Evolutionary conservation across 2,329 filamentous ascomycete genomes (phyloP).

Genomic region (Thelonectria blattea): DNA sequence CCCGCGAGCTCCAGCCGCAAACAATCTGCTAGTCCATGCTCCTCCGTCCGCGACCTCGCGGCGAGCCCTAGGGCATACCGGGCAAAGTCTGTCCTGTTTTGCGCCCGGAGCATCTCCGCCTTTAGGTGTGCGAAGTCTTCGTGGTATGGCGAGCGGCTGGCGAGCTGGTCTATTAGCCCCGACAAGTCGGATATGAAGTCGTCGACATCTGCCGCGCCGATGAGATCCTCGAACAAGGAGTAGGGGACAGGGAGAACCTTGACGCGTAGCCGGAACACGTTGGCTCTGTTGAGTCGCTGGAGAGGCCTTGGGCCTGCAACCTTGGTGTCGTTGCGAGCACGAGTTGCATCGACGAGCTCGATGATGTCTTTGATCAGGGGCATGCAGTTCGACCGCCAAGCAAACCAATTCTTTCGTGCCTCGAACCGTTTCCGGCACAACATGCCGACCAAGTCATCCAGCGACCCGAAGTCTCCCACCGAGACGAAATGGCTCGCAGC

Average conservation of each 20-base stretch:
- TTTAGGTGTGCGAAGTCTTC: slow-evolving; percentile 28
- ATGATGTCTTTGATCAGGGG: slow-evolving; percentile 32
- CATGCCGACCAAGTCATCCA: background rate
- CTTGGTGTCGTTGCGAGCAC: background rate
- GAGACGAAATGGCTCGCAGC: slow-evolving; percentile 9
- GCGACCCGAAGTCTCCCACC: background rate
- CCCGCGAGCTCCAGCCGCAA: slow-evolving; percentile 28
- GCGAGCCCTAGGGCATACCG: slow-evolving; percentile 24
- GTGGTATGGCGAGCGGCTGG: slow-evolving; percentile 31
- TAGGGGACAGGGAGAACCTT: slow-evolving; percentile 26
- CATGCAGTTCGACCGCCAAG: slow-evolving; percentile 30
- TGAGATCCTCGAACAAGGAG: background rate
- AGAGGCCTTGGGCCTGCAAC: background rate
- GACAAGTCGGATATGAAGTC: slow-evolving; percentile 22
- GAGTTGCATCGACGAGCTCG: slow-evolving; percentile 16
- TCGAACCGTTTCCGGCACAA: slow-evolving; percentile 6
- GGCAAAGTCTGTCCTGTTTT: background rate
- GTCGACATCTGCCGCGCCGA: slow-evolving; percentile 5
- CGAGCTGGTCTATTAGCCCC: slow-evolving; percentile 22
- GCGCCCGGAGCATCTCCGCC: slow-evolving; percentile 15
- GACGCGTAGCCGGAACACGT: slow-evolving; percentile 23
- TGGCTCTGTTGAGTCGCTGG: slow-evolving; percentile 27
- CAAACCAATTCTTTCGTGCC: slow-evolving; percentile 19
- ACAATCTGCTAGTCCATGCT: slow-evolving; percentile 25
- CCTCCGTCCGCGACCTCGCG: slow-evolving; percentile 2